Conservation (phyloP, 1,284 basidiomycete species). For the Abortiporus biennis region DNA sequence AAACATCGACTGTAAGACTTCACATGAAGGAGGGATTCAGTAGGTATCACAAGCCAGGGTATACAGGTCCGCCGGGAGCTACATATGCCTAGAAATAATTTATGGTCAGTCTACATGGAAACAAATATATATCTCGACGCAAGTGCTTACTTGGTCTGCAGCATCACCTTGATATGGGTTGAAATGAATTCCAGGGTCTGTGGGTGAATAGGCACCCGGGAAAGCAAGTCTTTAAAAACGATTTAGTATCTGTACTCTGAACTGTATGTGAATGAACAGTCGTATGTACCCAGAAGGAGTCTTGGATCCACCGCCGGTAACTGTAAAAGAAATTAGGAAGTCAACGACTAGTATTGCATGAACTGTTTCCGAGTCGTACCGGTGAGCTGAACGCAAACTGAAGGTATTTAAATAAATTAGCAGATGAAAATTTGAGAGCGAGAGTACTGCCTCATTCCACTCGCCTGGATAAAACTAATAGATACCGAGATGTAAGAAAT, state of each 20-base stretch:
- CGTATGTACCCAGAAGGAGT: background rate
- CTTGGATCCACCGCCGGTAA: background rate
- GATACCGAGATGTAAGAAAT: too few species aligned
- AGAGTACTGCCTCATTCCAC: too few species aligned
- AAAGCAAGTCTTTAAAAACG: background rate
- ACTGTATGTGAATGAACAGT: background rate
- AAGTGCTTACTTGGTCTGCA: background rate
- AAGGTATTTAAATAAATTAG: too few species aligned
- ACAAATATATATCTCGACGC: background rate
- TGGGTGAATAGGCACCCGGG: background rate
- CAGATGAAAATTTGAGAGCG: too few species aligned
- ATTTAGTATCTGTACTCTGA: background rate
- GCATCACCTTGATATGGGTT: slow-evolving; percentile 1
- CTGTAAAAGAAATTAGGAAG: too few species aligned
- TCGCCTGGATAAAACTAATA: too few species aligned
- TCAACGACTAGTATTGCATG: too few species aligned
- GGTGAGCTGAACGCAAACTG: too few species aligned
- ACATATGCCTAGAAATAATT: background rate
- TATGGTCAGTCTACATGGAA: too few species aligned
- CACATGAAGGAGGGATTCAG: too few species aligned
- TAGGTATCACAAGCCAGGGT: background rate
- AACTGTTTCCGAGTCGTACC: too few species aligned
- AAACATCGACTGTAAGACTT: too few species aligned
- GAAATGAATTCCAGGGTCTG: background rate
- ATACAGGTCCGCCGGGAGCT: background rate